These are phyloP conservation scores for Platismatia glauca DNA, from an alignment of 495 filamentous ascomycete species.

Conservation along the genomic window DNA sequence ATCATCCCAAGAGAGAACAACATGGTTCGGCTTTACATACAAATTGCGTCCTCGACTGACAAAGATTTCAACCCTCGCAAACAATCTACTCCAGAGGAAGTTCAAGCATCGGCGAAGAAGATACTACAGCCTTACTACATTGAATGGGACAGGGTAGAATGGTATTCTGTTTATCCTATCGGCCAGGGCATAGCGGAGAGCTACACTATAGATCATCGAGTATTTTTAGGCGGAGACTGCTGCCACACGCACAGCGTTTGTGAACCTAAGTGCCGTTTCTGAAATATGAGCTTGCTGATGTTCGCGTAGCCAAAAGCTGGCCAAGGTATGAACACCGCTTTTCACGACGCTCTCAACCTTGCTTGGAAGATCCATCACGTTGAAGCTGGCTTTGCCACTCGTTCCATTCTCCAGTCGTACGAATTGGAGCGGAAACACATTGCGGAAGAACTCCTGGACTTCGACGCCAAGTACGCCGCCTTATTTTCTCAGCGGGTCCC, in stretches of 20 bases:
- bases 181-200: conserved; percentile 50
- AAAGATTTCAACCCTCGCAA: conserved; percentile 44
- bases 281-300: conserved; percentile 1
- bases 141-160: conserved; percentile 42
- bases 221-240: conserved; percentile 52
- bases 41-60: conserved; percentile 57
- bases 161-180: conserved; percentile 54
- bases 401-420: conserved; percentile 57
- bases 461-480: conserved; percentile 58
- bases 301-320: conserved; percentile 48
- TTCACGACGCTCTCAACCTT: conserved; percentile 54
- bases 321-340: conserved; percentile 44
- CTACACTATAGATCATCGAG: conserved; percentile 44
- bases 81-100: conserved; percentile 40
- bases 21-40: conserved; percentile 67
- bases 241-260: conserved; percentile 57
- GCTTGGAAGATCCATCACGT: conserved; percentile 72
- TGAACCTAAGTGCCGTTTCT: conserved; percentile 7
- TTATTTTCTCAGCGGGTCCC: conserved; percentile 46
- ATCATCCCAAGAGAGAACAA: conserved; percentile 66
- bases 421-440: conserved; percentile 57
- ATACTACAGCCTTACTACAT: conserved; percentile 51
- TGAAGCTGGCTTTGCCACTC: conserved; percentile 46
- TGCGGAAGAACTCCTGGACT: conserved; percentile 64
- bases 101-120: conserved; percentile 47